These are phyloP conservation scores for Backusella australiensis DNA, from an alignment of 192 early-diverging fungal genomes.

Conservation along the genomic window DNA sequence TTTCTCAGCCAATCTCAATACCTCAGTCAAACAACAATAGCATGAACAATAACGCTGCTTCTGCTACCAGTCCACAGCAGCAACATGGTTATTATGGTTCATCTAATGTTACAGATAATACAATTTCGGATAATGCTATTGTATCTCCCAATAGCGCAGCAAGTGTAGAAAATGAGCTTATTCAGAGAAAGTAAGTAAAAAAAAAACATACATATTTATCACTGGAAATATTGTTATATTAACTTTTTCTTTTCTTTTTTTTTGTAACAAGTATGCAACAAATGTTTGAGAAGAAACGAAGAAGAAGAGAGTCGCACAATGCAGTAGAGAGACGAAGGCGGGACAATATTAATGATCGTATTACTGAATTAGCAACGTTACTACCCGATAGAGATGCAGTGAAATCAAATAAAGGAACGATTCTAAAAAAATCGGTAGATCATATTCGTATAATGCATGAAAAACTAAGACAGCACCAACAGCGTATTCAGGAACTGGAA, in stretches of 20 bases:
- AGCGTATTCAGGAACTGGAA: conserved; percentile 38
- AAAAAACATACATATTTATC: neutral
- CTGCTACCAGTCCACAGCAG: neutral
- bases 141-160: conserved; percentile 22
- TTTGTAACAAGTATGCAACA: conserved; percentile 26
- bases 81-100: neutral
- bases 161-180: conserved; percentile 19
- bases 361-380: conserved; percentile 82
- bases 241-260: neutral
- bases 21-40: conserved; percentile 10
- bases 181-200: conserved; percentile 25
- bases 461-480: conserved; percentile 21
- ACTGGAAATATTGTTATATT: neutral
- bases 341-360: conserved; percentile 98
- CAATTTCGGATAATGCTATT: conserved; percentile 4
- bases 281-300: conserved; percentile 77
- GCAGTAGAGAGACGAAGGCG: conserved; percentile 93
- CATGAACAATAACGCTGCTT: neutral
- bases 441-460: conserved; percentile 60
- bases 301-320: conserved; percentile 95
- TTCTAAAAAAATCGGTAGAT: conserved; percentile 89
- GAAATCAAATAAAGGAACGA: conserved; percentile 93
- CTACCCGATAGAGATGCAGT: conserved; percentile 77
- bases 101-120: conserved; percentile 4
- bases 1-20: conserved; percentile 3